These are phyloP conservation scores for Austroboletus sp. DNA, from an alignment of 1,284 basidiomycete species.

Conservation along the genomic window DNA sequence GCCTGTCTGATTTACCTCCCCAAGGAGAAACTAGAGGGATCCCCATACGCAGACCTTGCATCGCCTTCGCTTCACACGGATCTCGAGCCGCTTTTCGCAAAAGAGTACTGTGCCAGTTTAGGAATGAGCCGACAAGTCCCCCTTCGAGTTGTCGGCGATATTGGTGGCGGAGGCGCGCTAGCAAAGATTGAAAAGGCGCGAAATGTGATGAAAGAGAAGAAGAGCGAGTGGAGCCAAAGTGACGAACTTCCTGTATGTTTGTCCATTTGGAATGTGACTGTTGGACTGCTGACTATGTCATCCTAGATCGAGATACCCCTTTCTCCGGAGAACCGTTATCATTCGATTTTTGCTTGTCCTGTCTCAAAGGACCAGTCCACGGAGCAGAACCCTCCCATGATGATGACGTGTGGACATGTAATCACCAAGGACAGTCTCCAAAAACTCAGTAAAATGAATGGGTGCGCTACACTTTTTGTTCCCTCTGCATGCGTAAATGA, in stretches of 20 bases:
- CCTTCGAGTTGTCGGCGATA: constrained; percentile 79
- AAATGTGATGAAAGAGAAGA: constrained; percentile 85
- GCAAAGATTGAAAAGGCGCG: constrained; percentile 87
- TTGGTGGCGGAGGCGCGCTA: constrained; percentile 85
- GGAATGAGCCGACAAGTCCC: constrained; percentile 86
- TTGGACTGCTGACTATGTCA: constrained; percentile 4
- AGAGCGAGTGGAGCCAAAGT: constrained; percentile 84
- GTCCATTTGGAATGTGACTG: not conserved
- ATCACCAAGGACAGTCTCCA: constrained; percentile 83
- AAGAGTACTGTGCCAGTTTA: constrained; percentile 82
- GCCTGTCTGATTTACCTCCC: constrained; percentile 71
- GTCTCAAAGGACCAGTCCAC: constrained; percentile 97
- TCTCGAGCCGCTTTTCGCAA: constrained; percentile 75
- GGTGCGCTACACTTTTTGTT: constrained; percentile 48
- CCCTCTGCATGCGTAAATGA: constrained; percentile 1
- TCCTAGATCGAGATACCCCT: constrained; percentile 88
- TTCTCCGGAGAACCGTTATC: constrained; percentile 80
- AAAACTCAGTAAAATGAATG: constrained; percentile 78
- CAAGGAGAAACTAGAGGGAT: constrained; percentile 51
- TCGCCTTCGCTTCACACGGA: constrained; percentile 65
- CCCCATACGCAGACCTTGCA: constrained; percentile 71
- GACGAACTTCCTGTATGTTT: constrained; percentile 77
- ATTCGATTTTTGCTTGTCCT: constrained; percentile 95
- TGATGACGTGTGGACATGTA: constrained; percentile 93
- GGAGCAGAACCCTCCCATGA: constrained; percentile 92